These are phyloP conservation scores for Exophiala spinifera DNA, from an alignment of 2,329 filamentous ascomycete genomes.

Conservation along the genomic window DNA sequence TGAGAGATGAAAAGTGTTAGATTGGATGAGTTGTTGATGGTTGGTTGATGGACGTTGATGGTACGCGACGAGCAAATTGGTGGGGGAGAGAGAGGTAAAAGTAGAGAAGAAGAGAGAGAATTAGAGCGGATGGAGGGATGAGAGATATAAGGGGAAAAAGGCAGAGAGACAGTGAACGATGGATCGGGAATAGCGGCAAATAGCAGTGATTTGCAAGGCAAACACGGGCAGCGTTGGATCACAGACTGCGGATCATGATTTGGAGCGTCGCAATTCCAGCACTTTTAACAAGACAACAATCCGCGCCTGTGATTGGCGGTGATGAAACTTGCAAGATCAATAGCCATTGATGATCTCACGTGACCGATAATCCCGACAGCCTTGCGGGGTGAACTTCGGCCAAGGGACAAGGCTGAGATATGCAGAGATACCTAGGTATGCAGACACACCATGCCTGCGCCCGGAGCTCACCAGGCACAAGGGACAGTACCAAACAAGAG, in stretches of 20 bases:
- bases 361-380: not conserved
- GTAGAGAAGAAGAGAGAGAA: slow-evolving; percentile 16
- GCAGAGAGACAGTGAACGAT: slow-evolving; percentile 17
- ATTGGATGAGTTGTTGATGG: slow-evolving; percentile 31
- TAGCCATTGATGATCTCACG: not conserved
- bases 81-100: slow-evolving; percentile 22
- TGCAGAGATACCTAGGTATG: too few relatives aligned
- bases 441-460: too few relatives aligned
- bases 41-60: slow-evolving; percentile 22
- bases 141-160: slow-evolving; percentile 20
- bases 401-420: too few relatives aligned
- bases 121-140: slow-evolving; percentile 11
- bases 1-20: slow-evolving; percentile 29
- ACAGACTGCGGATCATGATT: too few relatives aligned
- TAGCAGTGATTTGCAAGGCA: slow-evolving; percentile 14
- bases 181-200: slow-evolving; percentile 17
- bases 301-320: slow-evolving; percentile 22
- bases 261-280: too few relatives aligned
- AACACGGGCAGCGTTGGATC: not conserved
- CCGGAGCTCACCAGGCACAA: too few relatives aligned
- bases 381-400: too few relatives aligned
- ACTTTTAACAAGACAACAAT: not conserved
- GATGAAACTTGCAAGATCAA: slow-evolving; percentile 7
- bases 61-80: slow-evolving; percentile 9
- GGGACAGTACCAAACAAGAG: too few relatives aligned